Conservation (phyloP, 2,329 filamentous ascomycete genomes). For the Fusarium sp. region DNA sequence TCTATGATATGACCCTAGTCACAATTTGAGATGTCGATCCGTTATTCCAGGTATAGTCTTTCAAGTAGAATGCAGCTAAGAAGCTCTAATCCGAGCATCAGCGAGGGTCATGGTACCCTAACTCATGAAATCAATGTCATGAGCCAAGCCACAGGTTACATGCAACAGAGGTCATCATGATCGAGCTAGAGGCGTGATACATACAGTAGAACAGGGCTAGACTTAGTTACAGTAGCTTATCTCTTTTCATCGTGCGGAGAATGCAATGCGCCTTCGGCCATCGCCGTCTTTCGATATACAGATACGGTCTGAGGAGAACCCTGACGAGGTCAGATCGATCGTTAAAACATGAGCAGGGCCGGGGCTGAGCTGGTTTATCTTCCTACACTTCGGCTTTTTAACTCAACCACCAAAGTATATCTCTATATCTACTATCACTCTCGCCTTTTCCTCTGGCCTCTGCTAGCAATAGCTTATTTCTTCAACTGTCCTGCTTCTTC, state of each 20-base stretch:
- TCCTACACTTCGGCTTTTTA: constrained; percentile 4
- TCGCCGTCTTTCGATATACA: constrained; percentile 32
- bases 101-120: constrained; percentile 9
- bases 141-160: constrained; percentile 33
- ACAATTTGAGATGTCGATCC: not conserved
- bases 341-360: constrained; percentile 30
- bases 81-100: not conserved
- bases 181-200: constrained; percentile 36
- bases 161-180: constrained; percentile 20
- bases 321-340: constrained; percentile 26
- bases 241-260: constrained; percentile 39
- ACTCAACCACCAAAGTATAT: not conserved
- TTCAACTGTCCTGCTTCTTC: constrained; percentile 29
- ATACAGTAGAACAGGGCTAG: constrained; percentile 35
- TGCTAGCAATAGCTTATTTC: not conserved
- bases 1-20: not conserved
- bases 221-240: constrained; percentile 33
- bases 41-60: not conserved
- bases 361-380: constrained; percentile 10
- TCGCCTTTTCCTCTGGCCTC: not conserved
- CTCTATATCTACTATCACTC: not conserved
- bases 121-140: constrained; percentile 15
- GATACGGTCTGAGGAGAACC: constrained; percentile 34
- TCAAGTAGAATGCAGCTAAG: not conserved
- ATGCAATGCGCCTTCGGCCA: constrained; percentile 17